phyloP scores from a whole-genome alignment of 148 eudicot species.

The Nepenthes gracilis region DNA sequence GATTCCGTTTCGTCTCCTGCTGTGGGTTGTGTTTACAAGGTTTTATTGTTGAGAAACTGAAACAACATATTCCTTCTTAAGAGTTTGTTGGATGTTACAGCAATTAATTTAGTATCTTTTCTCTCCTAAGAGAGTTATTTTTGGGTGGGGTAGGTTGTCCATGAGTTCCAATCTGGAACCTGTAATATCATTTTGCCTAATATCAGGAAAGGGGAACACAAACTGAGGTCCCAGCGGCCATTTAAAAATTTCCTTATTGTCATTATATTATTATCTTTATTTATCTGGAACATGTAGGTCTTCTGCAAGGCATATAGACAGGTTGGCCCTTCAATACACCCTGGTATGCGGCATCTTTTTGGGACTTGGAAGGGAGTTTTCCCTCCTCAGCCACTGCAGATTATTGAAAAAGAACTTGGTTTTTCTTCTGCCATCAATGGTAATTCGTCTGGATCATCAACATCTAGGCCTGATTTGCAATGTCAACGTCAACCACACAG shows the following conservation, averaged over 20 bases:
- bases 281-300: conserved; percentile 41
- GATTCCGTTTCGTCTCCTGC: no score
- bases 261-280: background rate
- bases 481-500: conserved; percentile 63
- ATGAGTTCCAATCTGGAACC: no score
- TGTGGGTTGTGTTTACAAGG: no score
- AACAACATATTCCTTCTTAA: no score
- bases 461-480: conserved; percentile 56
- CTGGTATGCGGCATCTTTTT: conserved; percentile 87
- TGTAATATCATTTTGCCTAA: no score
- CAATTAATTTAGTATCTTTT: no score
- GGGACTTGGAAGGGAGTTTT: conserved; percentile 98
- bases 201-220: no score
- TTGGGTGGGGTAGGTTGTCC: no score
- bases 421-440: conserved; percentile 54
- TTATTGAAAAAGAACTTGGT: conserved; percentile 84
- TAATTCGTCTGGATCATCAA: conserved; percentile 45
- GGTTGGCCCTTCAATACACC: conserved; percentile 68
- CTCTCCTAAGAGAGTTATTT: no score
- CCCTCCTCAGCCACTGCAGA: conserved; percentile 78
- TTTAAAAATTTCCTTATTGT: background rate
- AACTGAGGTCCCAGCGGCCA: no score
- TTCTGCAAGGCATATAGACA: conserved; percentile 93
- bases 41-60: no score
- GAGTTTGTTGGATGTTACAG: no score